These are phyloP conservation scores for Venturia asperata DNA, from an alignment of 2,329 filamentous ascomycete species.

Conservation along the genomic window DNA sequence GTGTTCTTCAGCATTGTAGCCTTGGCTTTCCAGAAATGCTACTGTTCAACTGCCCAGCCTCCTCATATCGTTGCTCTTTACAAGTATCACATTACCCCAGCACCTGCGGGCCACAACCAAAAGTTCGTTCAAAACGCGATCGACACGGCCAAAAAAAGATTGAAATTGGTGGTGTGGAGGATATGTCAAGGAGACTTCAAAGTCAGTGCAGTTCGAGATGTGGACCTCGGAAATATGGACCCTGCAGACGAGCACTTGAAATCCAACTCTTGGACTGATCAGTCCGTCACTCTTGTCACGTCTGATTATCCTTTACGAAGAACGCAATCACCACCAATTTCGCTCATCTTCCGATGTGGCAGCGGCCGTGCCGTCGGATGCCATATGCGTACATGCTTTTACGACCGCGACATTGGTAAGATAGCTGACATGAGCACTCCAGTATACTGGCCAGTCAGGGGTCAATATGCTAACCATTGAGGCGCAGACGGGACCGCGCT, in stretches of 20 bases:
- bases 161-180: constrained; percentile 8
- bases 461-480: neutral
- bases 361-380: neutral
- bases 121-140: neutral
- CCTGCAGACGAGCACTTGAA: neutral
- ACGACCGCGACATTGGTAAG: constrained; percentile 6
- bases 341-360: neutral
- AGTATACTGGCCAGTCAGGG: neutral
- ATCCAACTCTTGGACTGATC: constrained; percentile 2
- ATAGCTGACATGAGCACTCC: neutral
- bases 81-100: constrained; percentile 8
- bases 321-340: neutral
- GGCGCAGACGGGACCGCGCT: neutral
- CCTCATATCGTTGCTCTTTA: constrained; percentile 15
- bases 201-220: neutral
- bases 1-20: constrained; percentile 1
- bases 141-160: neutral
- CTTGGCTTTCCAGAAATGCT: neutral
- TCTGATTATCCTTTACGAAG: neutral
- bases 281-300: neutral
- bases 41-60: constrained; percentile 1
- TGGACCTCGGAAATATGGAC: neutral
- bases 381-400: constrained; percentile 4
- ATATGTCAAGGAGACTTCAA: constrained; percentile 2
- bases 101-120: neutral